Conservation (phyloP, 2,329 filamentous ascomycete species). For the Fusarium sp. region DNA sequence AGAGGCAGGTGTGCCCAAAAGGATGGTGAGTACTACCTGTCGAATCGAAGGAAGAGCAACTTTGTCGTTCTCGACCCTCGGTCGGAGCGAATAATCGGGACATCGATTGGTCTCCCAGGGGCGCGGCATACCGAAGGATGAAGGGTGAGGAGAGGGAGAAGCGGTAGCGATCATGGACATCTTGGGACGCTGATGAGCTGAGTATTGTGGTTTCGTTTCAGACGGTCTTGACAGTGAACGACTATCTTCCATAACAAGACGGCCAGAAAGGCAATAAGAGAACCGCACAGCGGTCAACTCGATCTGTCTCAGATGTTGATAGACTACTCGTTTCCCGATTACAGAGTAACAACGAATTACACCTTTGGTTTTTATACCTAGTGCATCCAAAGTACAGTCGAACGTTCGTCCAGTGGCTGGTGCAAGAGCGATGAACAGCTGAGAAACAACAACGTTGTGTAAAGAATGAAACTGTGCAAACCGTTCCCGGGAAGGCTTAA, state of each 20-base stretch:
- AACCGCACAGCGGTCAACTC: conserved; percentile 38
- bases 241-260: conserved; percentile 57
- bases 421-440: conserved; percentile 4
- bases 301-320: conserved; percentile 20
- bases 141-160: conserved; percentile 54
- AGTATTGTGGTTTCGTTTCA: conserved; percentile 44
- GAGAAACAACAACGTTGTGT: conserved; percentile 13
- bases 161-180: conserved; percentile 65
- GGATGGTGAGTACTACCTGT: conserved; percentile 54
- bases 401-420: conserved; percentile 9
- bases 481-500: conserved; percentile 13
- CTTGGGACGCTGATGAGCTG: conserved; percentile 47
- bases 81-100: conserved; percentile 50
- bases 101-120: conserved; percentile 54
- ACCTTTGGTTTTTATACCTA: conserved; percentile 28
- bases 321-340: not conserved
- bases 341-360: not conserved
- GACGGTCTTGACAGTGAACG: conserved; percentile 48
- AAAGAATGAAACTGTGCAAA: conserved; percentile 30
- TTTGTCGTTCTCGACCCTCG: conserved; percentile 53
- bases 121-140: conserved; percentile 53
- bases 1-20: not conserved
- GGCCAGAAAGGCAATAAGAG: conserved; percentile 26
- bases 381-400: conserved; percentile 12
- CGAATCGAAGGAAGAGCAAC: conserved; percentile 64